phyloP scores from a whole-genome alignment of 2,329 filamentous ascomycete genomes.

The Cladophialophora immunda region DNA sequence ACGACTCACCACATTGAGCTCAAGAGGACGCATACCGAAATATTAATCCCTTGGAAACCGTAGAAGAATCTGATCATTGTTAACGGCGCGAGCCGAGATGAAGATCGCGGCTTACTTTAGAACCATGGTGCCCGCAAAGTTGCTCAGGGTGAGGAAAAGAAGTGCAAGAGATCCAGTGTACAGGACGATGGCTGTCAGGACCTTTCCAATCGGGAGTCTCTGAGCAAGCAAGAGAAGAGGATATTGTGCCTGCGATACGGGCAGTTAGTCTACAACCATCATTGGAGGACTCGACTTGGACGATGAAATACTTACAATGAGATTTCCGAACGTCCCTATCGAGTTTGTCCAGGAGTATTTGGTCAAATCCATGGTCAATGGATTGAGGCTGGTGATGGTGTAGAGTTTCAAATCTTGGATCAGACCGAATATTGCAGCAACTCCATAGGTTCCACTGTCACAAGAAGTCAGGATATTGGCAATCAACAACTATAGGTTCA shows the following conservation, averaged over 20 bases:
- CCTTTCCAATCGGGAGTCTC: neutral
- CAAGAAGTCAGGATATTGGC: neutral
- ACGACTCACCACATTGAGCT: constrained; percentile 5
- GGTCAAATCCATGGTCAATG: neutral
- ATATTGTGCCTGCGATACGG: neutral
- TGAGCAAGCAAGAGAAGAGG: neutral
- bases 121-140: constrained; percentile 8
- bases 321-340: neutral
- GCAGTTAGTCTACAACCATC: neutral
- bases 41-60: neutral
- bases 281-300: neutral
- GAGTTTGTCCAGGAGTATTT: neutral
- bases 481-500: neutral
- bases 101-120: neutral
- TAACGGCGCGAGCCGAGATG: neutral
- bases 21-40: neutral
- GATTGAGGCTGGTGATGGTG: neutral
- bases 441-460: neutral
- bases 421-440: constrained; percentile 7
- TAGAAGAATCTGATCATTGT: constrained; percentile 3
- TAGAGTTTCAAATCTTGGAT: constrained; percentile 8
- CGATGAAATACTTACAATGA: neutral
- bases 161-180: constrained; percentile 4
- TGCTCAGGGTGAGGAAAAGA: neutral
- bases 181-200: neutral